Evolutionary conservation across 2,329 filamentous ascomycete genomes (phyloP).

Genomic region (Claviceps arundinis): DNA sequence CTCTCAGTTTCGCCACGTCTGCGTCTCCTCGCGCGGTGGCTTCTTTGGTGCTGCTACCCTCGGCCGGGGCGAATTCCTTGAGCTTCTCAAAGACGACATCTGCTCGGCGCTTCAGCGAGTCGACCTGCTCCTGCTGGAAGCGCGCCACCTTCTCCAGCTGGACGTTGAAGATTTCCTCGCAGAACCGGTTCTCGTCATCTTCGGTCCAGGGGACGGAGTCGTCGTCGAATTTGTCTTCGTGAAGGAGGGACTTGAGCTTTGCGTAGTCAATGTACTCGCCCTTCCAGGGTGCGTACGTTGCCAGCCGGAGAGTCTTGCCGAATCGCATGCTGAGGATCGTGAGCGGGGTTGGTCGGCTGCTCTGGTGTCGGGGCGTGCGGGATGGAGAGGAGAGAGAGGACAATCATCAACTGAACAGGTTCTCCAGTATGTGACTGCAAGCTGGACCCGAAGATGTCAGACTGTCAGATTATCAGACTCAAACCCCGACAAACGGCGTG

Average conservation of each 20-base stretch:
- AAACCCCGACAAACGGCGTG: too few relatives aligned
- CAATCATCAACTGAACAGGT: too few relatives aligned
- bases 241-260: constrained; percentile 80
- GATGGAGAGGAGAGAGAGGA: not conserved
- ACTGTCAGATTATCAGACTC: too few relatives aligned
- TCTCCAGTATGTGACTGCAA: too few relatives aligned
- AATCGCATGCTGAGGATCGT: constrained; percentile 58
- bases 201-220: constrained; percentile 72
- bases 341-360: not conserved
- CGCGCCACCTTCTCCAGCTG: constrained; percentile 89
- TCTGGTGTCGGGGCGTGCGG: not conserved
- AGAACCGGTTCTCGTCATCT: constrained; percentile 84
- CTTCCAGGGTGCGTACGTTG: constrained; percentile 78
- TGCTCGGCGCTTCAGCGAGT: constrained; percentile 37
- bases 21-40: constrained; percentile 29
- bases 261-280: constrained; percentile 91
- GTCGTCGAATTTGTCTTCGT: constrained; percentile 54
- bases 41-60: constrained; percentile 12
- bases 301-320: constrained; percentile 71
- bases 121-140: constrained; percentile 74
- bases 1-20: constrained; percentile 43
- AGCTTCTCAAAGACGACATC: constrained; percentile 54
- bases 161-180: constrained; percentile 85
- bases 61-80: constrained; percentile 57
- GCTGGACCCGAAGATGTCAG: too few relatives aligned